Evolutionary conservation across 805 yeast genomes (phyloP).

Genomic region (Kodamaea lidongshanica): DNA sequence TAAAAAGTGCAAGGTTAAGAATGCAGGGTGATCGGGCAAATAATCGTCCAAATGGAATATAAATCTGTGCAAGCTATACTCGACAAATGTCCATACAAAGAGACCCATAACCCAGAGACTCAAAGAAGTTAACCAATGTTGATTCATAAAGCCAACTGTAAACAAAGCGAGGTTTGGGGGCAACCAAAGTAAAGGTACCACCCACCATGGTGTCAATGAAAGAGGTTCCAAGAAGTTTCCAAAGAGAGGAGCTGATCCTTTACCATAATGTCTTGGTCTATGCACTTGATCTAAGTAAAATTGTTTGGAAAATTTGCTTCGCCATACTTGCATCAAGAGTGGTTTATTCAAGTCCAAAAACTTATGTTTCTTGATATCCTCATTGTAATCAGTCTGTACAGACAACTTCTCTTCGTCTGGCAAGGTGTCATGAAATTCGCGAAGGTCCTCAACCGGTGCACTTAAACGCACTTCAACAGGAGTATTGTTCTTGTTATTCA

Average conservation of each 20-base stretch:
- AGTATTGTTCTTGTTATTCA: constrained; percentile 53
- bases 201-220: constrained; percentile 90
- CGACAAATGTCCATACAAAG: constrained; percentile 88
- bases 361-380: constrained; percentile 69
- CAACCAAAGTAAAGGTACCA: constrained; percentile 81
- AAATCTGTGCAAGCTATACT: constrained; percentile 83
- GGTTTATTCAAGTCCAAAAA: constrained; percentile 85
- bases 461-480: constrained; percentile 50
- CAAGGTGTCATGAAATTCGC: constrained; percentile 49
- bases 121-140: constrained; percentile 41
- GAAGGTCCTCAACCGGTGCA: constrained; percentile 23
- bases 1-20: constrained; percentile 78
- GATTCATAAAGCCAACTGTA: constrained; percentile 49
- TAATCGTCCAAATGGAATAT: constrained; percentile 86
- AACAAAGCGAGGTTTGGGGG: constrained; percentile 69
- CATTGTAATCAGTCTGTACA: constrained; percentile 69
- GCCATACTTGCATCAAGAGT: constrained; percentile 70
- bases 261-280: constrained; percentile 96
- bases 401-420: constrained; percentile 70
- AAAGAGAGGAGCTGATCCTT: constrained; percentile 92
- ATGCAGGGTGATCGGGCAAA: constrained; percentile 72
- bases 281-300: constrained; percentile 95
- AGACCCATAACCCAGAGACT: constrained; percentile 73
- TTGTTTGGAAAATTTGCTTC: constrained; percentile 72
- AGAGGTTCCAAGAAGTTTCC: constrained; percentile 93